phyloP scores from a whole-genome alignment of 495 filamentous ascomycete species.

The Hypoxylon subgilvum region DNA sequence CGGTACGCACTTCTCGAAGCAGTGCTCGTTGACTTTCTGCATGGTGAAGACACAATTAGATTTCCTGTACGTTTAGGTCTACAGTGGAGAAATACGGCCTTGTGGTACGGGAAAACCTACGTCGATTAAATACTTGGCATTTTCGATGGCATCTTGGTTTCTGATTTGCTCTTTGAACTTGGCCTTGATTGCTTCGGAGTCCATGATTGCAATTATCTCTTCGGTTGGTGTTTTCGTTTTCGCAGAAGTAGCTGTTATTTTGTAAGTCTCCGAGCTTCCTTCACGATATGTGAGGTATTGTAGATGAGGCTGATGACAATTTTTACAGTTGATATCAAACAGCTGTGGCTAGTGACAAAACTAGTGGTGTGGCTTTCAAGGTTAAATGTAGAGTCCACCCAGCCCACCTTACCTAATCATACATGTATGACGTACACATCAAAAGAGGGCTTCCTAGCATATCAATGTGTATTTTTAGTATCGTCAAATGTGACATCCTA shows the following conservation, averaged over 20 bases:
- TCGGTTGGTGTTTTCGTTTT: neutral
- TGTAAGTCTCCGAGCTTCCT: neutral
- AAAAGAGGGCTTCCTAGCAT: no score
- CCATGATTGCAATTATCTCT: conserved; percentile 41
- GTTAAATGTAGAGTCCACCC: no score
- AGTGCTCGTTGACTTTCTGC: conserved; percentile 95
- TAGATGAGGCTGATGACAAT: conserved; percentile 4
- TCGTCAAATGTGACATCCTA: no score
- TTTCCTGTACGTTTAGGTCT: neutral
- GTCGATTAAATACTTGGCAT: conserved; percentile 75
- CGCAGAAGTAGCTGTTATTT: neutral
- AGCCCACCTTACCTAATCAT: no score
- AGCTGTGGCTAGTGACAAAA: neutral
- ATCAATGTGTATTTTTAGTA: no score
- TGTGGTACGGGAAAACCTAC: no score
- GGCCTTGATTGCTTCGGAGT: conserved; percentile 62
- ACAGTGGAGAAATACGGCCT: no score
- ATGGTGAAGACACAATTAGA: conserved; percentile 3
- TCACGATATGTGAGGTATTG: no score
- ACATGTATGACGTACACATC: no score
- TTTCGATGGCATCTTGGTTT: conserved; percentile 73
- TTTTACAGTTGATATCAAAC: no score
- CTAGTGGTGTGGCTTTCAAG: no score
- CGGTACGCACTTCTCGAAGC: conserved; percentile 91
- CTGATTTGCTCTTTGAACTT: conserved; percentile 75